Evolutionary conservation across 352 stramenopile species (phyloP), one percentile per base, ranked within the genome.

Genomic region (Phytophthora melonis): DNA sequence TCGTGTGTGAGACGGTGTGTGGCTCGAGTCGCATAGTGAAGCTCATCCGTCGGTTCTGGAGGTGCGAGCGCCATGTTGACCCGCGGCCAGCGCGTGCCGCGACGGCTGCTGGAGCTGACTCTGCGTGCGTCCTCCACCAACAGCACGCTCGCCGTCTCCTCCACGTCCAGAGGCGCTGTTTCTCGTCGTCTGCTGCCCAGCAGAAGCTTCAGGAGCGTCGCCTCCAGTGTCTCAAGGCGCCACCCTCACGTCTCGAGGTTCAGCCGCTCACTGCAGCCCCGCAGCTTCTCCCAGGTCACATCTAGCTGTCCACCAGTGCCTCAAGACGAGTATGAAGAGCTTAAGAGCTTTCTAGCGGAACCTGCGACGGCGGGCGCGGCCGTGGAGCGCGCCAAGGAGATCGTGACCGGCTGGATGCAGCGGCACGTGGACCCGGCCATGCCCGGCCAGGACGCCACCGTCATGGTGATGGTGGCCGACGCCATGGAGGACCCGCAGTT

Each of bases 381-480:
- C 3, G 70, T 77, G 59, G 60, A 77, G n/a, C 73, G 71, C 52
- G 82, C 78, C 10, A 77, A 74, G 58, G 72, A 79, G 41, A 83
- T 91, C 45, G 83, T 94, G 0, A 53, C 30, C 0, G 54, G 36
- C 1, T 90, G 89, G 76, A 83, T 94, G 81, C 59, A 81, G 23
- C 74, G 63, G n/a, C 81, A 92, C 66, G 76, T 93, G 47, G 86
- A 92, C 66, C 74, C 86, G 13, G 64, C 69, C 21, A 94, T 93
- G 84, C 82, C 80, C 27, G 88, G 88, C 7, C 83, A 92, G 67
- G 88, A 94, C 39, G 84, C 87, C 14, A 89, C 86, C 16, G 86
- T 94, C 18, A 90, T 94, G 83, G 82, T 87, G 66, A 94, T 94
- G 87, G 81, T 93, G 21, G 84, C 86, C 1, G 78, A 92, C 58